phyloP scores from a whole-genome alignment of 192 early-diverging fungal species.

The Gonapodya sp. region DNA sequence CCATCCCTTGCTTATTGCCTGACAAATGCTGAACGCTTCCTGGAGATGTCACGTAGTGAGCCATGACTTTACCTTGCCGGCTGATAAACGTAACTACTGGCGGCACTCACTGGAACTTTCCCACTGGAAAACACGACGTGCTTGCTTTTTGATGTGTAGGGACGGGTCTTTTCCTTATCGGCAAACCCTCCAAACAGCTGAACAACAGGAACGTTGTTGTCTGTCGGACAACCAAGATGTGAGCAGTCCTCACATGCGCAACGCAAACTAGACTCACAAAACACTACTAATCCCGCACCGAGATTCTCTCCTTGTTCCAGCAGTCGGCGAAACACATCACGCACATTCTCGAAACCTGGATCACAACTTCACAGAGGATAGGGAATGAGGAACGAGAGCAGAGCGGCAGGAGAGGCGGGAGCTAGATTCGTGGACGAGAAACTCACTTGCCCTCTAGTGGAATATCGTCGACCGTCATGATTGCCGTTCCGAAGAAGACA shows the following conservation, averaged over 20 bases:
- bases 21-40: background rate
- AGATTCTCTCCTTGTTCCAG: background rate
- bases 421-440: background rate
- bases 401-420: background rate
- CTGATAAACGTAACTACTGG: background rate
- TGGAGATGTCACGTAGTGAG: background rate
- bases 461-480: background rate
- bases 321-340: background rate
- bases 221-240: background rate
- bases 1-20: constrained; percentile 33
- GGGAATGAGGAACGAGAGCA: no score
- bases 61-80: background rate
- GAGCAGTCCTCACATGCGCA: background rate
- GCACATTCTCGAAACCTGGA: background rate
- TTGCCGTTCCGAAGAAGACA: no score
- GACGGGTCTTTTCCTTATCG: constrained; percentile 5
- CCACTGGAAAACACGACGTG: background rate
- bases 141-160: constrained; percentile 2
- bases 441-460: background rate
- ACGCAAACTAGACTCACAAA: background rate
- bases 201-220: background rate
- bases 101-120: background rate
- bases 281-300: background rate
- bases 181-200: background rate
- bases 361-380: background rate